Conservation (phyloP, 768 basidiomycete genomes). For the Roridomyces roridus region DNA sequence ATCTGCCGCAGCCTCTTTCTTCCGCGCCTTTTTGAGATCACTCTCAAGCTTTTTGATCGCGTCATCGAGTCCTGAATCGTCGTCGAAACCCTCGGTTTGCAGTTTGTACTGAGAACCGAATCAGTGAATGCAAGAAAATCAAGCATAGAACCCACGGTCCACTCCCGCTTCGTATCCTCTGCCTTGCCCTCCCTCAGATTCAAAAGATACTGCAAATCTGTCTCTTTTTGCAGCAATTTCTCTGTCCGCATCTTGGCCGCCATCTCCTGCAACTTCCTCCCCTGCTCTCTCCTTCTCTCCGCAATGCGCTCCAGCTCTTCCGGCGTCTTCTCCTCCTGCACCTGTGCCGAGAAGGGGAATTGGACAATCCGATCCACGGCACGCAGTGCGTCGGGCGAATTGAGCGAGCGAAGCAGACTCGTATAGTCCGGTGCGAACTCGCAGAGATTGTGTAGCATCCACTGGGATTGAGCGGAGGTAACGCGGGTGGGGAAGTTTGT, state of each 20-base stretch:
- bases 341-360: slow-evolving; percentile 78
- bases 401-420: slow-evolving; percentile 66
- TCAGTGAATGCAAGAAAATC: not conserved
- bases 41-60: slow-evolving; percentile 86
- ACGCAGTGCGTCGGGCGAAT: slow-evolving; percentile 68
- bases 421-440: slow-evolving; percentile 83
- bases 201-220: slow-evolving; percentile 68
- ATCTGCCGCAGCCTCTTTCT: slow-evolving; percentile 84
- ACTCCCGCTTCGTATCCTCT: slow-evolving; percentile 74
- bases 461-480: slow-evolving; percentile 81
- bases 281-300: slow-evolving; percentile 87
- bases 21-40: slow-evolving; percentile 76
- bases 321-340: slow-evolving; percentile 84
- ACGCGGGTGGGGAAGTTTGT: slow-evolving; percentile 90
- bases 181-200: slow-evolving; percentile 68
- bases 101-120: slow-evolving; percentile 54
- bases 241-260: slow-evolving; percentile 85
- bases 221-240: slow-evolving; percentile 83
- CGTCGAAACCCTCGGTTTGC: slow-evolving; percentile 73
- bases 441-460: slow-evolving; percentile 90
- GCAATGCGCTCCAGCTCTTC: slow-evolving; percentile 82
- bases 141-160: slow-evolving; percentile 63
- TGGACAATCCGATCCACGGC: slow-evolving; percentile 78
- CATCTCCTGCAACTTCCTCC: slow-evolving; percentile 87
- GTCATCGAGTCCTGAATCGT: slow-evolving; percentile 80